phyloP scores from a whole-genome alignment of 805 yeast species.

The Pachysolen tannophilus region DNA sequence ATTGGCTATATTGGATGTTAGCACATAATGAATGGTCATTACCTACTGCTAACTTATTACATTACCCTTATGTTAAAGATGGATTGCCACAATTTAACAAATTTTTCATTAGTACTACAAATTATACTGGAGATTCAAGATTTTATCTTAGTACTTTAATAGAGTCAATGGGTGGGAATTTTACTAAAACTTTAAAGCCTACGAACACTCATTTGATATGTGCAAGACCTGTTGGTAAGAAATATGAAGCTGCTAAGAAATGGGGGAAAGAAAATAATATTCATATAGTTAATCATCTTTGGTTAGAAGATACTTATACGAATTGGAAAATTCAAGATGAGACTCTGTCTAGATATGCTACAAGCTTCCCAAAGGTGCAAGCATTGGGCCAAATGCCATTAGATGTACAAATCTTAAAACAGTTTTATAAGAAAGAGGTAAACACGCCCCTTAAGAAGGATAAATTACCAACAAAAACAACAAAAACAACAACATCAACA shows the following conservation, averaged over 20 bases:
- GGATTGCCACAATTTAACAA: conserved; percentile 48
- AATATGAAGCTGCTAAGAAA: conserved; percentile 61
- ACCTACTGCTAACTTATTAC: conserved; percentile 52
- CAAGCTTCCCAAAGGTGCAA: conserved; percentile 34
- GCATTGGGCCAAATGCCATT: conserved; percentile 48
- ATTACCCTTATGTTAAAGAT: conserved; percentile 54
- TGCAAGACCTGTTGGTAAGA: conserved; percentile 60
- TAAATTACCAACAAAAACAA: conserved; percentile 5
- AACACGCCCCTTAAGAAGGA: conserved; percentile 7
- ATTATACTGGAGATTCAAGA: conserved; percentile 82
- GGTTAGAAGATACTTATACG: conserved; percentile 80
- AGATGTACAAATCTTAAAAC: conserved; percentile 29
- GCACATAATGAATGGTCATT: conserved; percentile 44
- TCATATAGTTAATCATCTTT: conserved; percentile 64
- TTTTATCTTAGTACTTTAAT: conserved; percentile 59
- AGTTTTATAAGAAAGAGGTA: conserved; percentile 26
- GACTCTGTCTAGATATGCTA: conserved; percentile 35
- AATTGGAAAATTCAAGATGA: conserved; percentile 49
- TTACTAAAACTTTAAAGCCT: conserved; percentile 57
- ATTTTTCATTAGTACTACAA: conserved; percentile 60
- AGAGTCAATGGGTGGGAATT: conserved; percentile 64
- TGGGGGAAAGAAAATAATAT: conserved; percentile 43
- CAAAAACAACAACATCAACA: conserved; percentile 17
- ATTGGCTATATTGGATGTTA: conserved; percentile 71
- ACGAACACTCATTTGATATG: conserved; percentile 69